Conservation (phyloP, 2,329 filamentous ascomycete genomes). For the Neurospora crassa region DNA sequence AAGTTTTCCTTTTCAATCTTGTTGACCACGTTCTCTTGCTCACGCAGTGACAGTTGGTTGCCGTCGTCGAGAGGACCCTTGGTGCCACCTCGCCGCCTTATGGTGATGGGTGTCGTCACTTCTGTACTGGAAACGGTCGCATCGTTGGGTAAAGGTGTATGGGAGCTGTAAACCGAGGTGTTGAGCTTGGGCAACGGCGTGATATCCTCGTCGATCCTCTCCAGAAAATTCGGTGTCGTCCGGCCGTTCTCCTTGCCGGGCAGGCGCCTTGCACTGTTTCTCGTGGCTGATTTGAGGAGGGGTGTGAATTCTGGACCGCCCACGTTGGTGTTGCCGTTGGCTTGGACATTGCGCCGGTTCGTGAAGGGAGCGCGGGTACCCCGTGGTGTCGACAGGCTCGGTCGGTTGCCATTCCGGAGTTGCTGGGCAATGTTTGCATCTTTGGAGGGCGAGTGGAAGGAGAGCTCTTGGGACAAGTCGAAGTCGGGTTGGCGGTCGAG, state of each 20-base stretch:
- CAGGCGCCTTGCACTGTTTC: constrained; percentile 55
- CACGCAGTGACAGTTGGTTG: constrained; percentile 81
- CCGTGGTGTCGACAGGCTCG: constrained; percentile 64
- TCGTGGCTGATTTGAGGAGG: constrained; percentile 71
- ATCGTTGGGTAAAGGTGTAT: constrained; percentile 66
- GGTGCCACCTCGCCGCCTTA: constrained; percentile 49
- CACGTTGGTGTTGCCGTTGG: constrained; percentile 52
- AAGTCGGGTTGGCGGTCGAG: constrained; percentile 61
- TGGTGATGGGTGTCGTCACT: constrained; percentile 71
- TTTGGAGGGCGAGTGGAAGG: constrained; percentile 73
- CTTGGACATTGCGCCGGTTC: constrained; percentile 62
- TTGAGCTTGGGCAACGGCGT: constrained; percentile 63
- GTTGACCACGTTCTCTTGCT: constrained; percentile 93
- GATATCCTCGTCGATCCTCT: constrained; percentile 59
- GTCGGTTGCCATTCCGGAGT: constrained; percentile 55
- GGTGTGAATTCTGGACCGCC: constrained; percentile 83
- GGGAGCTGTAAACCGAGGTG: constrained; percentile 51
- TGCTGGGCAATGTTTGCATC: constrained; percentile 68
- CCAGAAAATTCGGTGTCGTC: constrained; percentile 59
- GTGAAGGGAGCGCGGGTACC: constrained; percentile 56
- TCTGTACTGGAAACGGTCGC: constrained; percentile 60
- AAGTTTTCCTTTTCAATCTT: constrained; percentile 98
- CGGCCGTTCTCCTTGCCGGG: constrained; percentile 52
- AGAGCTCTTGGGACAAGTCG: constrained; percentile 79
- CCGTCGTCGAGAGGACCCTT: constrained; percentile 70